Evolutionary conservation across 805 yeast genomes (phyloP), one percentile per base, ranked within the genome.

Genomic region (Saccharomycopsis babjevae): DNA sequence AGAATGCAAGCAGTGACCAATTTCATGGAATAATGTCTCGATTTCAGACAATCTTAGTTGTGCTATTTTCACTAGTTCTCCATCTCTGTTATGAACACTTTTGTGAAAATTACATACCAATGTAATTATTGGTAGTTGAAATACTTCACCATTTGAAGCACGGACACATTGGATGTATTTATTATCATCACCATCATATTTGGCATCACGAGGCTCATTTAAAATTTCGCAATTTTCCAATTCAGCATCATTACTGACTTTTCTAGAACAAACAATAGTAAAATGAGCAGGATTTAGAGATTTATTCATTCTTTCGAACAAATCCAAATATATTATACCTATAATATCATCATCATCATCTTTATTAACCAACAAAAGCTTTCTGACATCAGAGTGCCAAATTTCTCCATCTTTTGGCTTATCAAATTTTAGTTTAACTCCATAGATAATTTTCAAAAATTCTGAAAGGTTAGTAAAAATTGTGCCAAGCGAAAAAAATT

Each of bases 1-100:
- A 2, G 97, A 89, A 71, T 94, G 99, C 83, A 94, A 88, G 0
- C 98, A 98, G 72, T 94, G 99, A 0, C 99, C 99, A 97, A 94
- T 91, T 73, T 94, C 99, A 73, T 94, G 99, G 75, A 94, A 94
- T 20, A 94, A 75, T 0, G 99, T 94, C 67, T 93, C 97, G 22
- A 93, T 91, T 68, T 94, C 98, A 61, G 79, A 81, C 61, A 89
- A 77, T 13, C 85, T 77, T 46, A 93, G 73, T 20, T 88, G 74
- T 36, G 92, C 84, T 25, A 82, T 80, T 10, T 73, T 71, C 11
- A 72, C 67, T 16, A 64, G 50, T n/a, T 62, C 61, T 0, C 68
- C 67, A 5, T 68, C 68, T 5, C 67, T 65, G n/a, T 69, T 67
- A 36, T 73, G 77, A 1, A 73, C 71, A 18, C 73, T 68, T 40